Base-by-base conservation (phyloP, 2,329 filamentous ascomycete species). In the Aspergillus sp. region DNA sequence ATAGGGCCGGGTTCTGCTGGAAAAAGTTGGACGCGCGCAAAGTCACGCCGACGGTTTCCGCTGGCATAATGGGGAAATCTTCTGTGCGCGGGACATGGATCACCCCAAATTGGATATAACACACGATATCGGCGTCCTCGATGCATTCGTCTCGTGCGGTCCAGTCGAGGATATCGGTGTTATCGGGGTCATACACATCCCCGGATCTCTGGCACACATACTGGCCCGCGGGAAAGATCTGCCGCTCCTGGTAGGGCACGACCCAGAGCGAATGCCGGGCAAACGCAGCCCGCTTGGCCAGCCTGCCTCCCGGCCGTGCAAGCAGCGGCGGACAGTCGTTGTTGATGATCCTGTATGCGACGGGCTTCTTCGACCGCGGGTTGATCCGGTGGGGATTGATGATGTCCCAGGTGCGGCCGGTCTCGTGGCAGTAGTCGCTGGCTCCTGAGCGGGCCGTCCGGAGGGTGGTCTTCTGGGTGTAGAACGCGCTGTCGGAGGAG, bases 401-500 rank as follows among this genome's bases (percentile, higher is more conserved):
- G 51, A 65, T 65, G 36, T 65, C 61, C 63, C 62, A 65, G 4
- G 55, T 51, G 14, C 63, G 61, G 33, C 78, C 63, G 75, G 79
- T 69, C 78, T 78, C 73, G 47, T 76, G 69, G 60, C 80, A 78
- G 64, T 78, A 80, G 53, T 78, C 77, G 16, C 75, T 74, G 3
- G 78, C 79, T n/a, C 71, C 68, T 14, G 75, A 59, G 16, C 79
- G 58, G 4, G 79, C 60, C 1, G 77, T 81, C 57, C 59, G 60
- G 11, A 69, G 54, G 4, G 58, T 59, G 0, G 63, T 68, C 47
- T 81, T 76, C 53, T 64, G 65, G 84, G 3, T 79, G 79, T 53
- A 86, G 83, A 51, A 87, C 83, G 30, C 81, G 85, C 64, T 65
- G n/a, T 62, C 52, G 86, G 83, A 68, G 86, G 85, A 85, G 85